These are phyloP conservation scores for Luffa acutangula DNA, from an alignment of 306 rosid species.

Conservation along the genomic window DNA sequence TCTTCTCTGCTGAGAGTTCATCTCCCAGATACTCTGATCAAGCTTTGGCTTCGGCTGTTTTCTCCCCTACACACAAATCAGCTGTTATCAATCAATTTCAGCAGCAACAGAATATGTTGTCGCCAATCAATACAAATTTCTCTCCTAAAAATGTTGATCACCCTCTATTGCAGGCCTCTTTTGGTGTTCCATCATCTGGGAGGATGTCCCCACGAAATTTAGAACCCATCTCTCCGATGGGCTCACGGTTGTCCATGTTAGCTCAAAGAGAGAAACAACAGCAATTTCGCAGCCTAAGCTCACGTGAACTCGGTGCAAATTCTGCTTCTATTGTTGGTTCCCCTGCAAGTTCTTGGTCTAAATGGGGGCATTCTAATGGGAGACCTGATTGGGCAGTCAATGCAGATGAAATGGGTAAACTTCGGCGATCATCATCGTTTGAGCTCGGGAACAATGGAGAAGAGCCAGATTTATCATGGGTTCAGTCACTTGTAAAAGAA, in stretches of 20 bases:
- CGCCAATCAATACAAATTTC: slow-evolving; percentile 73
- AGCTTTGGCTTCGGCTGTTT: slow-evolving; percentile 51
- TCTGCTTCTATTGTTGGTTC: slow-evolving; percentile 41
- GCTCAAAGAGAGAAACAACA: slow-evolving; percentile 77
- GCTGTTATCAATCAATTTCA: slow-evolving; percentile 77
- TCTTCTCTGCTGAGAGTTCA: slow-evolving; percentile 74
- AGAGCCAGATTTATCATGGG: slow-evolving; percentile 96
- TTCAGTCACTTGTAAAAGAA: slow-evolving; percentile 89
- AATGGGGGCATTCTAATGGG: slow-evolving; percentile 79
- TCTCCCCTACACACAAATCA: slow-evolving; percentile 87
- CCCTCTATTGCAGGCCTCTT: slow-evolving; percentile 57
- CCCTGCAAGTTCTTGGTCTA: slow-evolving; percentile 56
- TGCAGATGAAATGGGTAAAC: slow-evolving; percentile 62
- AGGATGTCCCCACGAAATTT: slow-evolving; percentile 78
- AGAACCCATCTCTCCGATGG: slow-evolving; percentile 82
- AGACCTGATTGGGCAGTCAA: slow-evolving; percentile 68
- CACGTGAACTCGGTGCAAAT: slow-evolving; percentile 70
- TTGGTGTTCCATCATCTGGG: slow-evolving; percentile 62
- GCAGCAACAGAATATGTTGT: slow-evolving; percentile 76
- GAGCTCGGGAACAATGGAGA: slow-evolving; percentile 83
- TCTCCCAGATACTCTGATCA: slow-evolving; percentile 81
- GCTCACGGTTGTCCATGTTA: slow-evolving; percentile 63
- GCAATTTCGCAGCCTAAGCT: slow-evolving; percentile 93
- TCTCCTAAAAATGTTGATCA: slow-evolving; percentile 63
- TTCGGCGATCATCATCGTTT: slow-evolving; percentile 68